Base-by-base conservation (phyloP, 495 filamentous ascomycete species). In the Penicillium ochrochloron region DNA sequence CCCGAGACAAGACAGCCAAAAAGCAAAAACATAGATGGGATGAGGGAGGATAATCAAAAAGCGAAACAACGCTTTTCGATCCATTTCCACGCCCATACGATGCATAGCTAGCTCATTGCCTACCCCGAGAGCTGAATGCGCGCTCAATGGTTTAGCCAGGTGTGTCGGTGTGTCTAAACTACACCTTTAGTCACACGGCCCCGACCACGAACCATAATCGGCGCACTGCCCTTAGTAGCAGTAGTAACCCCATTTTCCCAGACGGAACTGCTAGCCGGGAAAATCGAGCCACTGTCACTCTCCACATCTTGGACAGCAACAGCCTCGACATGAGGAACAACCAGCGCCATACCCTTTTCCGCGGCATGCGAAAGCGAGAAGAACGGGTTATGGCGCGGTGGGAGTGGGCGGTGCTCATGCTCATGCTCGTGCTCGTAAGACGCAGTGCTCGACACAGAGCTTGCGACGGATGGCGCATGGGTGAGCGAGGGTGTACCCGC, bases 381-480 rank as follows among this genome's bases (percentile, higher is more conserved):
- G 52, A 68, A 77, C 15, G 78, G 76, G 52, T 83, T 78, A 63
- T 78, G 76, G 1, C 78, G 77, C 15, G 80, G 79, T 15, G 78
- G 76, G 17, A 82, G 67, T 1, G 82, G 77, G 76, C 59, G 73
- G 70, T 14, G 69, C 60, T 61, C 46, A 29, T 71, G 63, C 14
- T 76, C 76, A 19, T 76, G 73, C 52, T 23, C 58, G 79, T 75
- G 27, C 50, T 79, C 75, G 35, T 81, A 77, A 21, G 76, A 80
- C 25, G 76, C 74, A 17, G 65, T 70, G 71, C 78, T 82, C 67
- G 72, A 76, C 61, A 75, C 64, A 3, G 79, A 83, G 11, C 81
- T 82, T 15, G 81, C 71, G 39, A 72, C 78, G 27, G 81, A 83
- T n/a, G 82, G 78, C 5, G 82, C 79, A 63, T 77, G 67, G 33